Conservation (phyloP, 225 moss, liverwort and hornwort genomes). For the Anthoceros angustus region DNA sequence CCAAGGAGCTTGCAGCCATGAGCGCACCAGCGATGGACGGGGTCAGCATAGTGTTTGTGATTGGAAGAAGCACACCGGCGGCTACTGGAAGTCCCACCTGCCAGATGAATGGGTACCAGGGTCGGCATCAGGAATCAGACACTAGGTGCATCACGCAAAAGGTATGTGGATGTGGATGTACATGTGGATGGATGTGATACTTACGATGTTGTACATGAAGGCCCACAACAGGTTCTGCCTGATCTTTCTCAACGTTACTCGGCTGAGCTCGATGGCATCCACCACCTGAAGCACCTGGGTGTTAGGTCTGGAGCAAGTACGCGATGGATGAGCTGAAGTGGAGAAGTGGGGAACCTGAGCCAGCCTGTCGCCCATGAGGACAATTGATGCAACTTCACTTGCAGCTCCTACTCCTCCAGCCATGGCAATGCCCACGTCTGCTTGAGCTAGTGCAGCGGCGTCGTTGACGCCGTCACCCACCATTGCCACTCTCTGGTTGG, state of each 20-base stretch:
- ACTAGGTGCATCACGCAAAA: neutral
- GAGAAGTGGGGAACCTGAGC: conserved; percentile 37
- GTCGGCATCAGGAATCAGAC: neutral
- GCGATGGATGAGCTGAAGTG: neutral
- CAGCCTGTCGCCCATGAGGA: conserved; percentile 87
- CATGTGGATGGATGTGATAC: conserved; percentile 11
- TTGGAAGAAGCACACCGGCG: conserved; percentile 67
- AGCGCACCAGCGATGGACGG: conserved; percentile 89
- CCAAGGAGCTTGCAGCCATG: conserved; percentile 90
- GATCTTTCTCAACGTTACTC: conserved; percentile 75
- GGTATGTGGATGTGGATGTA: neutral
- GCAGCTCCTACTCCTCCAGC: conserved; percentile 94
- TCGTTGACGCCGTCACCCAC: conserved; percentile 97
- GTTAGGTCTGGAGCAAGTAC: conserved; percentile 2
- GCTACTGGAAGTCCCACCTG: conserved; percentile 93
- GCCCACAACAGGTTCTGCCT: conserved; percentile 99
- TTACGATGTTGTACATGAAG: conserved; percentile 98
- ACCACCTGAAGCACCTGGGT: conserved; percentile 47
- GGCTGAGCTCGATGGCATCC: conserved; percentile 80
- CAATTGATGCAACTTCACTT: conserved; percentile 91
- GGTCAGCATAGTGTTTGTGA: conserved; percentile 90
- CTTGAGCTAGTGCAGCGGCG: conserved; percentile 91
- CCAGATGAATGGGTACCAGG: conserved; percentile 8
- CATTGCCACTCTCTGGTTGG: conserved; percentile 60
- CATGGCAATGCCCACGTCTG: conserved; percentile 91